Conservation (phyloP, 179 eudicot species). For the Silene vulgaris region DNA sequence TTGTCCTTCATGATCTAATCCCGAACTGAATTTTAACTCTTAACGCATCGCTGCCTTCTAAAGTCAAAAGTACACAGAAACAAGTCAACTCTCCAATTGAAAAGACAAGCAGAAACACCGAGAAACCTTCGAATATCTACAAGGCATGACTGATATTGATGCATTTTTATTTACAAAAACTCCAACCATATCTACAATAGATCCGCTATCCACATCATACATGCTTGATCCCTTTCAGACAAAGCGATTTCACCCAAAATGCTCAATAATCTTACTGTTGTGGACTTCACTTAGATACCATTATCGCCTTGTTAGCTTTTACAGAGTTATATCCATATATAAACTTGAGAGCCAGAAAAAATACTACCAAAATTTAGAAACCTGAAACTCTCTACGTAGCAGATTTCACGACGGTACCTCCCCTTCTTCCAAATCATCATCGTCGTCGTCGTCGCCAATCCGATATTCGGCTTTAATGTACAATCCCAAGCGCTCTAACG, state of each 20-base stretch:
- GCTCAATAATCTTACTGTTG: not conserved
- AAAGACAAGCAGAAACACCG: not conserved
- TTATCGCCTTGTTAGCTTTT: not conserved
- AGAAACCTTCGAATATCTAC: not conserved
- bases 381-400: conserved; percentile 3
- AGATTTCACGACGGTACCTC: conserved; percentile 29
- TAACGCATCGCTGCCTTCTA: too few relatives aligned
- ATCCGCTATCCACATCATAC: not conserved
- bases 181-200: conserved; percentile 10
- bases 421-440: conserved; percentile 41
- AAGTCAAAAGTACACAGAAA: not conserved
- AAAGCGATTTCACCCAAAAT: not conserved
- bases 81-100: not conserved
- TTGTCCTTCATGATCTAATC: too few relatives aligned
- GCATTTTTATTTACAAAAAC: not conserved
- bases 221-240: not conserved
- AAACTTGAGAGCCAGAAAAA: conserved; percentile 18
- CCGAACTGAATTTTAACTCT: too few relatives aligned
- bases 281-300: not conserved
- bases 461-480: conserved; percentile 44
- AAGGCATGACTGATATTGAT: not conserved
- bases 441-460: conserved; percentile 36
- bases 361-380: conserved; percentile 7
- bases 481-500: conserved; percentile 54
- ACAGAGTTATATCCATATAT: conserved; percentile 14